A percentile compares a stretch with the other conserved stretches of the same genome.
These are phyloP conservation scores for Fusarium protoensiforme DNA, from an alignment of 2,329 filamentous ascomycete genomes.

Conservation along the genomic window DNA sequence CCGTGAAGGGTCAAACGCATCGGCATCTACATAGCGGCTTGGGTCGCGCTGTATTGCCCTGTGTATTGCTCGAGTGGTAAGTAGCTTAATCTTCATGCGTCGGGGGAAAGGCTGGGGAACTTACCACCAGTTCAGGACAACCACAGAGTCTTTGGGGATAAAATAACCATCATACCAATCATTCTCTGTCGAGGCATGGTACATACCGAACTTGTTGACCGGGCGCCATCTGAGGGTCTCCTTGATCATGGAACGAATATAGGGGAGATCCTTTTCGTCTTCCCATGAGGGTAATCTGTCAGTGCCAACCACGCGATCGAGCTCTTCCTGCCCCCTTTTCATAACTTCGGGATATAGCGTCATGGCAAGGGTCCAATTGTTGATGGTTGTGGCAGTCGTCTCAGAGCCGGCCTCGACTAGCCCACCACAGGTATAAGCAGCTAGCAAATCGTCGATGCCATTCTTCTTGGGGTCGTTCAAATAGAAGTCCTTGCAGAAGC, in stretches of 20 bases:
- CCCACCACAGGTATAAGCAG: slow-evolving; percentile 26
- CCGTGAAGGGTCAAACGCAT: slow-evolving; percentile 12
- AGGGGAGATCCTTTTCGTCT: slow-evolving; percentile 54
- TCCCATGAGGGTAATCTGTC: slow-evolving; percentile 50
- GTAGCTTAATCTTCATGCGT: too few relatives aligned
- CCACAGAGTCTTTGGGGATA: slow-evolving; percentile 27
- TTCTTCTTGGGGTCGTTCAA: slow-evolving; percentile 20
- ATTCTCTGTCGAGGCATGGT: slow-evolving; percentile 22
- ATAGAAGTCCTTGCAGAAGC: slow-evolving; percentile 33
- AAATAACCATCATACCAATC: slow-evolving; percentile 24
- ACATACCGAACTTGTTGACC: slow-evolving; percentile 32
- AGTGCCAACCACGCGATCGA: slow-evolving; percentile 53
- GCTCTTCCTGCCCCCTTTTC: slow-evolving; percentile 43
- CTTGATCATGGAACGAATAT: slow-evolving; percentile 55
- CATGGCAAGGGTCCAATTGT: slow-evolving; percentile 60
- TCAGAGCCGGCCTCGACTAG: slow-evolving; percentile 38
- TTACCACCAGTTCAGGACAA: slow-evolving; percentile 28
- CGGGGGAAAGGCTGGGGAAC: not conserved
- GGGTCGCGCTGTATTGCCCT: slow-evolving; percentile 27
- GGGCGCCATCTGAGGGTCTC: slow-evolving; percentile 57
- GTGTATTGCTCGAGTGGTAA: too few relatives aligned
- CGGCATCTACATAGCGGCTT: slow-evolving; percentile 10
- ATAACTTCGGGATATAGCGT: slow-evolving; percentile 49
- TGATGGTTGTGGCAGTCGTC: slow-evolving; percentile 42
- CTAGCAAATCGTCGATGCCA: slow-evolving; percentile 31